These are phyloP conservation scores for Agrocybe praecox DNA, from an alignment of 768 basidiomycete species.

Conservation along the genomic window DNA sequence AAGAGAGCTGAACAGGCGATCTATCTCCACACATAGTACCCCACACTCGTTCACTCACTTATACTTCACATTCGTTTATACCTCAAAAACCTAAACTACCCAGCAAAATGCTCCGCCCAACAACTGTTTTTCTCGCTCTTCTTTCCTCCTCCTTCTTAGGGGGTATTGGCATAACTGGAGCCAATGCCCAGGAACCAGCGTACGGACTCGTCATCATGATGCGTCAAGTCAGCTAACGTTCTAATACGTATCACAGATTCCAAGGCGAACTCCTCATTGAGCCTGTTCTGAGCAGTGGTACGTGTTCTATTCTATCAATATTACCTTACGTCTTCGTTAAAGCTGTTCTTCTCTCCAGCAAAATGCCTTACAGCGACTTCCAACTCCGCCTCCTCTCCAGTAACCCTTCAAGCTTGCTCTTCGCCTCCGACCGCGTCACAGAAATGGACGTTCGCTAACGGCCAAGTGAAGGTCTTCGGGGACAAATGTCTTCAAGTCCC, in stretches of 20 bases:
- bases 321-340: background rate
- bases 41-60: too few relatives aligned
- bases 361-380: conserved; percentile 56
- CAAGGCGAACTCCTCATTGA: conserved; percentile 45
- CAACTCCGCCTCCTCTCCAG: conserved; percentile 48
- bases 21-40: background rate
- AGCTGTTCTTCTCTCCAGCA: conserved; percentile 24
- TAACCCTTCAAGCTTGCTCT: conserved; percentile 50
- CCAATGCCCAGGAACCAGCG: conserved; percentile 18
- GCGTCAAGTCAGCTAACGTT: background rate
- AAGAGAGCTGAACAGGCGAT: background rate
- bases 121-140: background rate
- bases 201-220: conserved; percentile 11
- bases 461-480: conserved; percentile 44
- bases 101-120: background rate
- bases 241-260: conserved; percentile 29
- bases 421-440: conserved; percentile 36
- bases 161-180: background rate
- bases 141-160: background rate
- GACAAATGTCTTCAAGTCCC: conserved; percentile 55
- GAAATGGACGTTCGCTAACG: conserved; percentile 49
- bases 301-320: conserved; percentile 5
- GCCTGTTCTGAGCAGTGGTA: conserved; percentile 44
- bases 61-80: too few relatives aligned
- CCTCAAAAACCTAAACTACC: too few relatives aligned